Evolutionary conservation across 2,329 filamentous ascomycete genomes (phyloP).

Genomic region (Paraphoma sp.): DNA sequence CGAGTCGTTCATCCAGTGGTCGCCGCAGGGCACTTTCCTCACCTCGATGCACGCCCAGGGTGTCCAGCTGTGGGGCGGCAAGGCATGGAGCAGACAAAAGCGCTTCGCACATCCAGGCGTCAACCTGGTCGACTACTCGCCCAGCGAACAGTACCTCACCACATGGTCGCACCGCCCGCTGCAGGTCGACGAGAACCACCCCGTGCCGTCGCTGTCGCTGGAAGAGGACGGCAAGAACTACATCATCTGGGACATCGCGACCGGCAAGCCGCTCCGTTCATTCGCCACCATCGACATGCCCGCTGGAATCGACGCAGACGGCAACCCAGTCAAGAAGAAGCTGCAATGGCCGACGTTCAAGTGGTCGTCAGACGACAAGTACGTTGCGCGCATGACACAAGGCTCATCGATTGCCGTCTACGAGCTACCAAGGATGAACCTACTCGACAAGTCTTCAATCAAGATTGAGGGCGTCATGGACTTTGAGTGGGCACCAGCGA

Average conservation of each 20-base stretch:
- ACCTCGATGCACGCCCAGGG: conserved; percentile 95
- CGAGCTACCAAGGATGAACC: conserved; percentile 85
- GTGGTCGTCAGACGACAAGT: conserved; percentile 98
- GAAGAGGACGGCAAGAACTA: conserved; percentile 99
- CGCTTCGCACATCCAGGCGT: conserved; percentile 95
- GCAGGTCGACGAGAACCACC: conserved; percentile 86
- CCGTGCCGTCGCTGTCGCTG: conserved; percentile 71
- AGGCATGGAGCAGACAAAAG: conserved; percentile 86
- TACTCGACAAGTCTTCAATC: conserved; percentile 88
- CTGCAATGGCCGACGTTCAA: conserved; percentile 99
- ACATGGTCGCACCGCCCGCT: conserved; percentile 98
- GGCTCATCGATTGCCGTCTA: conserved; percentile 90
- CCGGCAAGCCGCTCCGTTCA: conserved; percentile 86
- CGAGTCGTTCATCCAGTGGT: conserved; percentile 98
- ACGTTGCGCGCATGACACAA: conserved; percentile 89
- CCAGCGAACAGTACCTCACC: conserved; percentile 87
- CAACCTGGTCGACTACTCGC: conserved; percentile 96
- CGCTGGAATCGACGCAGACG: conserved; percentile 66
- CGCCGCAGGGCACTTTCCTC: conserved; percentile 89
- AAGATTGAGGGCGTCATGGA: conserved; percentile 97
- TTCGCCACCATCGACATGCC: conserved; percentile 89
- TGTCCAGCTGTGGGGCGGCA: conserved; percentile 95
- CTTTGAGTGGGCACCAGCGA: conserved; percentile 95
- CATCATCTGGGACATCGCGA: conserved; percentile 96
- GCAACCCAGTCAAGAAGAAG: conserved; percentile 81